Evolutionary conservation across 805 yeast genomes (phyloP).

Genomic region (Vanderwaltozyma yarrowii): DNA sequence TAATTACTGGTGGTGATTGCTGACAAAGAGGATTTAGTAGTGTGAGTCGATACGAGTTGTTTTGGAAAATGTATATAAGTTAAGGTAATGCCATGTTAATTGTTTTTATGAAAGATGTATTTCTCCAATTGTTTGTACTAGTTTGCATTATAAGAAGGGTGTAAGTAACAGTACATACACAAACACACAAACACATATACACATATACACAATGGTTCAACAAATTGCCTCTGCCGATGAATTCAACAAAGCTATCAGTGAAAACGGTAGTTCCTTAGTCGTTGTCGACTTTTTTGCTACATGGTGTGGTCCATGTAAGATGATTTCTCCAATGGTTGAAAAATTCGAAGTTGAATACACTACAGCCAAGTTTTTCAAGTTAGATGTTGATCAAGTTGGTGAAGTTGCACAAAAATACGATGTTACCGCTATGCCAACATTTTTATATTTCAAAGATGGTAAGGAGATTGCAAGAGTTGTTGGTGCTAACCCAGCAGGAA

Average conservation of each 20-base stretch:
- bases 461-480: slow-evolving; percentile 66
- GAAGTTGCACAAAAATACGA: slow-evolving; percentile 60
- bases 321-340: slow-evolving; percentile 89
- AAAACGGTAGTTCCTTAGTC: slow-evolving; percentile 57
- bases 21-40: too few relatives aligned
- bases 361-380: slow-evolving; percentile 65
- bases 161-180: background rate
- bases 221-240: slow-evolving; percentile 43
- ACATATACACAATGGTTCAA: slow-evolving; percentile 38
- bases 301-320: slow-evolving; percentile 99
- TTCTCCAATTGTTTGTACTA: background rate
- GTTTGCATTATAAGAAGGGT: background rate
- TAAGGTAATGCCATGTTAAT: too few relatives aligned
- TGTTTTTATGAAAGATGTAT: too few relatives aligned
- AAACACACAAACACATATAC: slow-evolving; percentile 1
- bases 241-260: slow-evolving; percentile 54
- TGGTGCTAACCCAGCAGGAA: slow-evolving; percentile 84
- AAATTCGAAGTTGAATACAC: slow-evolving; percentile 58
- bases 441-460: slow-evolving; percentile 75
- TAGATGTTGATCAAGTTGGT: slow-evolving; percentile 81
- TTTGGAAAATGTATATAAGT: too few relatives aligned
- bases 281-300: slow-evolving; percentile 94
- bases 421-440: slow-evolving; percentile 55
- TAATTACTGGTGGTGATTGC: too few relatives aligned
- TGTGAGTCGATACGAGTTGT: too few relatives aligned